Percentiles rank a stretch among this genome's conserved stretches.
Evolutionary conservation across 148 eudicot species (phyloP).

Genomic region (Nepenthes mirabilis): DNA sequence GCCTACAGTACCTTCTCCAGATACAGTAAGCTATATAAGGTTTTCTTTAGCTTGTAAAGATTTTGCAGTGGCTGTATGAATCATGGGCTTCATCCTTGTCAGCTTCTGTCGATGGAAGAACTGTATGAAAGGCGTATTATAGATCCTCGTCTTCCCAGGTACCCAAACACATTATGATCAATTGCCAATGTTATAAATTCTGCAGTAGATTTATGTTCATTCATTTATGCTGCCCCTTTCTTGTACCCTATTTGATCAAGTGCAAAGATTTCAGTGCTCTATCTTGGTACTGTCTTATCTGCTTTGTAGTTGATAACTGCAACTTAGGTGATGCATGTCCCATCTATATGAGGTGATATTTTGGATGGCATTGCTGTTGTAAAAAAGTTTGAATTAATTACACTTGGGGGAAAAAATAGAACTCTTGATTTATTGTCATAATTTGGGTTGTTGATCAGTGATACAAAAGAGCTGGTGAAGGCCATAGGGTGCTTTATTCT

Average conservation of each 20-base stretch:
- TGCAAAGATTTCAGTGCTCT: no score
- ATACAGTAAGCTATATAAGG: conserved; percentile 32
- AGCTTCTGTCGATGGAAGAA: conserved; percentile 89
- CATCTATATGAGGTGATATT: no score
- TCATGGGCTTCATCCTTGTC: conserved; percentile 3
- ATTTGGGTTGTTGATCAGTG: no score
- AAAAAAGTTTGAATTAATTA: no score
- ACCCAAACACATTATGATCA: neutral
- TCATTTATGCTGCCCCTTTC: neutral
- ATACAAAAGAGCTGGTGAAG: no score
- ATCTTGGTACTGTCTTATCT: neutral
- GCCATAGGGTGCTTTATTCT: no score
- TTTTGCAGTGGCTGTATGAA: neutral
- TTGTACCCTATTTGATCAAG: neutral
- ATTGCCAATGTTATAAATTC: neutral
- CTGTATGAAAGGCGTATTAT: conserved; percentile 65
- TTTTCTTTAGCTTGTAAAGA: conserved; percentile 4
- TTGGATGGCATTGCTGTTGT: no score
- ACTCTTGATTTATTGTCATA: no score
- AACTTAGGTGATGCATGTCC: neutral
- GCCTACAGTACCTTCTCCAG: conserved; percentile 80
- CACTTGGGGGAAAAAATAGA: no score
- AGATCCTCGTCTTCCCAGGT: conserved; percentile 97
- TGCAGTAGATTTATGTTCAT: neutral
- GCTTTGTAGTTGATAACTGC: conserved; percentile 1